Conservation (phyloP, 2,329 filamentous ascomycete genomes). For the Dendrostoma leiphaemia region DNA sequence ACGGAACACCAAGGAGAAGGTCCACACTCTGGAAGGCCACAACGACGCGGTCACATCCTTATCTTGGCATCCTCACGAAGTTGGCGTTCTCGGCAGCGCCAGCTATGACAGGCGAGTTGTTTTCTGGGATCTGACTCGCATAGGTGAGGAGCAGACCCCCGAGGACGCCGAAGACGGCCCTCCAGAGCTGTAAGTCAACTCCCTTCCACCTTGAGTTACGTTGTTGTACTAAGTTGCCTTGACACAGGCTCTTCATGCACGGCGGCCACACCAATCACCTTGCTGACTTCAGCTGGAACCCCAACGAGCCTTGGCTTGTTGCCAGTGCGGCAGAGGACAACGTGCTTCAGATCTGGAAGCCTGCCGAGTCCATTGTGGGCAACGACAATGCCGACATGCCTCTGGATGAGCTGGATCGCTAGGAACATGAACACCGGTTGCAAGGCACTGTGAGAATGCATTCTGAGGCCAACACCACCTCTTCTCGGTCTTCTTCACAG, state of each 20-base stretch:
- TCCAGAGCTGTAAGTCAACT: conserved; percentile 75
- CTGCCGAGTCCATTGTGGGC: conserved; percentile 76
- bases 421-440: no score
- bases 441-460: neutral
- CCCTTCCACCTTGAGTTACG: neutral
- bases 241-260: conserved; percentile 85
- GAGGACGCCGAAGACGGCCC: conserved; percentile 95
- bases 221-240: conserved; percentile 22
- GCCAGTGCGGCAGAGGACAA: conserved; percentile 97
- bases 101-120: conserved; percentile 92
- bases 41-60: conserved; percentile 87
- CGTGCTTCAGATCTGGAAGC: conserved; percentile 91
- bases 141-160: conserved; percentile 90
- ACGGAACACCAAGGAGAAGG: conserved; percentile 82
- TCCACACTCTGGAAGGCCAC: conserved; percentile 88
- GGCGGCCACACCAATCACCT: conserved; percentile 96
- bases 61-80: conserved; percentile 91
- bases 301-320: conserved; percentile 94
- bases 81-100: conserved; percentile 82
- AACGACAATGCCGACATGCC: conserved; percentile 70
- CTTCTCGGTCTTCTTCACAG: neutral
- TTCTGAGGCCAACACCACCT: neutral
- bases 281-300: conserved; percentile 97
- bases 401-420: conserved; percentile 72
- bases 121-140: conserved; percentile 92